These are phyloP conservation scores for Ormosia emarginata DNA, from an alignment of 306 rosid genomes.

Conservation along the genomic window DNA sequence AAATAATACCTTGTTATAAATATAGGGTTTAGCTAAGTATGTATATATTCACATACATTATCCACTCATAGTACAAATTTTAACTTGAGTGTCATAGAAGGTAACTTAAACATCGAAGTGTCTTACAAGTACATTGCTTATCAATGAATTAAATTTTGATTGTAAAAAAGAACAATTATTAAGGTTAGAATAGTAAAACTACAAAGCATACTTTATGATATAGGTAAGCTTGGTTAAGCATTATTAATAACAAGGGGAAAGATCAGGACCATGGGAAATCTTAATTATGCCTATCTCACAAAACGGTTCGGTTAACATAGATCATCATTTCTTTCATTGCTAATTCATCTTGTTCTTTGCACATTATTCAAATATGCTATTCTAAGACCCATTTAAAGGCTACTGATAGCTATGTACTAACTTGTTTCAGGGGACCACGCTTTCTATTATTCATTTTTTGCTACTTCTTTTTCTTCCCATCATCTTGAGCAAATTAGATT, in stretches of 20 bases:
- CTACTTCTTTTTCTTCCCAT: background rate
- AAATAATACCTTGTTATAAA: too few species aligned
- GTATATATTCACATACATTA: too few species aligned
- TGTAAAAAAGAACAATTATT: background rate
- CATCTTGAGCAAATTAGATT: background rate
- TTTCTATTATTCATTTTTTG: conserved; percentile 5
- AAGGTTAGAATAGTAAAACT: conserved; percentile 9
- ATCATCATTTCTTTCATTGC: background rate
- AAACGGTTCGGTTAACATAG: background rate
- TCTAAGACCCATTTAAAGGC: background rate
- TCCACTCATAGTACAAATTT: too few species aligned
- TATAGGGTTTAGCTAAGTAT: too few species aligned
- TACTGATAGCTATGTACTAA: conserved; percentile 6
- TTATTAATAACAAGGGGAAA: background rate
- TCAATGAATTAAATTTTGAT: background rate
- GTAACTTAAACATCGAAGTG: too few species aligned
- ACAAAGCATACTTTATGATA: conserved; percentile 1
- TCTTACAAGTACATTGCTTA: too few species aligned
- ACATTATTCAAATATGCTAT: conserved; percentile 9
- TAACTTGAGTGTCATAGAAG: too few species aligned
- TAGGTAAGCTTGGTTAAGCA: background rate
- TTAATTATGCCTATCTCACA: background rate
- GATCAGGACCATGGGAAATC: background rate
- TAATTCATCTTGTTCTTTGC: background rate
- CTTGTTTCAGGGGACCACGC: conserved; percentile 11